Evolutionary conservation across 768 basidiomycete genomes (phyloP), one percentile per base, ranked within the genome.

Genomic region (Suillus cothurnatus): DNA sequence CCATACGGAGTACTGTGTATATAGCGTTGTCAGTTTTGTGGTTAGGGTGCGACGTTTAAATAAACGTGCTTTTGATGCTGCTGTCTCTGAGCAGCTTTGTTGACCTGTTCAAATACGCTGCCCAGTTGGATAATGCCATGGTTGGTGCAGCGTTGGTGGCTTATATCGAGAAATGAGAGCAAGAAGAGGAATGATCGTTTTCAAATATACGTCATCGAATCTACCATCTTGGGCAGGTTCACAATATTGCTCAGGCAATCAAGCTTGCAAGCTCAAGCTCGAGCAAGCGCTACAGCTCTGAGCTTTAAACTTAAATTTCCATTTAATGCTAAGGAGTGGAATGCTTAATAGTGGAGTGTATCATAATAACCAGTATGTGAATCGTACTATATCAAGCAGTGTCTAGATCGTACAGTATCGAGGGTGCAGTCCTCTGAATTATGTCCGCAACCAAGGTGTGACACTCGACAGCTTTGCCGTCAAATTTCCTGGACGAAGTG

Each of bases 1-100:
- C 82, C 92, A 94, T 94, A 56, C 85, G 83, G 45, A 91, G 72
- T 62, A 91, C 92, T 94, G 66, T 43, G 55, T 53, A 61, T 31
- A 55, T 63, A 49, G 58, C 15, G 41, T 38, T 62, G 68, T 73
- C 61, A 69, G 64, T 56, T 64, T 59, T 32, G 63, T 31, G 50
- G 49, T 19, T 17, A 8, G 55, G n/a, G 59, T 61, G 50, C 47
- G 62, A 58, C 17, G 45, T 57, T 63, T 69, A 70, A 70, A 47
- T 52, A 64, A 70, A 72, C 78, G 66, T 78, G 76, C 81, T 78
- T 75, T 80, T 81, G 65, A 77, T 75, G 31, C 80, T 74, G 71
- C 76, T 77, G 67, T 84, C 82, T 50, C 71, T 73, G 49, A 82
- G 66, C 23, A 81, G 61, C 64, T 76, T 77, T 55, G 77, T 75